Percentiles rank a stretch among this genome's conserved stretches.
These are phyloP conservation scores for Phytophthora cajani DNA, from an alignment of 352 stramenopile species.

Conservation along the genomic window DNA sequence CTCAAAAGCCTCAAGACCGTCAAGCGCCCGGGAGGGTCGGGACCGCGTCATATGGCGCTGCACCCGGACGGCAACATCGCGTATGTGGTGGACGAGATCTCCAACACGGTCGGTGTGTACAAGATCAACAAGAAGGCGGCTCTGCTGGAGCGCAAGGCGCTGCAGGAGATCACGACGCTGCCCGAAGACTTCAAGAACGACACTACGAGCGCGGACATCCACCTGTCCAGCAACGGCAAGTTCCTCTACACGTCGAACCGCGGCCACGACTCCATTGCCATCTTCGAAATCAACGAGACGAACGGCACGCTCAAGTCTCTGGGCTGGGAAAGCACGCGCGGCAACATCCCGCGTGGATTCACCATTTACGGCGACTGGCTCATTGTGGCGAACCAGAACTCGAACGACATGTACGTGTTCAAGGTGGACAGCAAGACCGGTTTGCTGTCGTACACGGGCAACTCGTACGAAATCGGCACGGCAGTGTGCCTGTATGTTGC, in stretches of 20 bases:
- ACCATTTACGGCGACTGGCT: constrained; percentile 54
- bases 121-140: constrained; percentile 35
- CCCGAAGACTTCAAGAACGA: constrained; percentile 38
- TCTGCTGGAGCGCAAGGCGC: constrained; percentile 30
- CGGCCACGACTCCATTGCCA: constrained; percentile 67
- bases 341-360: constrained; percentile 55
- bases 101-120: constrained; percentile 69
- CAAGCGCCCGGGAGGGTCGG: constrained; percentile 43
- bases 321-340: constrained; percentile 51
- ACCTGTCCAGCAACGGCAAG: constrained; percentile 55
- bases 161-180: constrained; percentile 68
- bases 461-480: constrained; percentile 48
- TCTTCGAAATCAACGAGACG: constrained; percentile 49
- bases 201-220: constrained; percentile 53
- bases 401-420: constrained; percentile 67
- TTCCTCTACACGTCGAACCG: constrained; percentile 79
- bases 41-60: constrained; percentile 72
- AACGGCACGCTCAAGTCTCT: constrained; percentile 43
- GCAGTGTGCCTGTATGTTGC: constrained; percentile 47
- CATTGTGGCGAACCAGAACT: constrained; percentile 71
- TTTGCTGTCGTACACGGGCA: constrained; percentile 47
- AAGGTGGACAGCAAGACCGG: constrained; percentile 48
- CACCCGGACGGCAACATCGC: constrained; percentile 50
- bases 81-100: constrained; percentile 72
- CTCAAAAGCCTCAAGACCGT: constrained; percentile 35